Conservation (phyloP, 2,329 filamentous ascomycete species). For the Fusarium sambucinum region DNA sequence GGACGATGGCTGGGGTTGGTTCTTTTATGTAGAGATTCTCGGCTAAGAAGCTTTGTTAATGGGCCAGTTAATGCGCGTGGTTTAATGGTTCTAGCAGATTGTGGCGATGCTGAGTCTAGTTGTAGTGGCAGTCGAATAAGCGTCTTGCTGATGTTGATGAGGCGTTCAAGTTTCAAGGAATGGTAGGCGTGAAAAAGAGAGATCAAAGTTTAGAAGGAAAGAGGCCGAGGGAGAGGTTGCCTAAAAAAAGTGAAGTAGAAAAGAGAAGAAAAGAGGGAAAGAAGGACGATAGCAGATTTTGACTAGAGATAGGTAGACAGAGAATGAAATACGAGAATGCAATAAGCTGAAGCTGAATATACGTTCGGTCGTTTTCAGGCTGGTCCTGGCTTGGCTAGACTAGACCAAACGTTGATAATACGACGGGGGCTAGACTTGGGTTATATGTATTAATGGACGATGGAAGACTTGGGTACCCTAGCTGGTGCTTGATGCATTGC, state of each 20-base stretch:
- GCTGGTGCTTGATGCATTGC: neutral
- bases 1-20: neutral
- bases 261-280: constrained; percentile 1
- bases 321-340: constrained; percentile 39
- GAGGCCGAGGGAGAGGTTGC: constrained; percentile 1
- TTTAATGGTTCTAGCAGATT: neutral
- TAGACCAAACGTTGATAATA: constrained; percentile 20
- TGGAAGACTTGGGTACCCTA: neutral
- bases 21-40: neutral
- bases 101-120: constrained; percentile 11
- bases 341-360: constrained; percentile 39
- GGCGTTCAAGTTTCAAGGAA: neutral
- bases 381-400: constrained; percentile 36
- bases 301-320: neutral
- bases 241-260: constrained; percentile 7
- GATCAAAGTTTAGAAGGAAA: constrained; percentile 1
- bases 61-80: constrained; percentile 8
- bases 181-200: neutral
- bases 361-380: constrained; percentile 23
- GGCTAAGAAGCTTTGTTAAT: constrained; percentile 4
- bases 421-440: constrained; percentile 11
- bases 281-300: constrained; percentile 10
- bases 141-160: neutral
- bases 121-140: neutral
- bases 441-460: constrained; percentile 27